Evolutionary conservation across 2,329 filamentous ascomycete species (phyloP).

Genomic region (Chrysosporium keratinophilum): DNA sequence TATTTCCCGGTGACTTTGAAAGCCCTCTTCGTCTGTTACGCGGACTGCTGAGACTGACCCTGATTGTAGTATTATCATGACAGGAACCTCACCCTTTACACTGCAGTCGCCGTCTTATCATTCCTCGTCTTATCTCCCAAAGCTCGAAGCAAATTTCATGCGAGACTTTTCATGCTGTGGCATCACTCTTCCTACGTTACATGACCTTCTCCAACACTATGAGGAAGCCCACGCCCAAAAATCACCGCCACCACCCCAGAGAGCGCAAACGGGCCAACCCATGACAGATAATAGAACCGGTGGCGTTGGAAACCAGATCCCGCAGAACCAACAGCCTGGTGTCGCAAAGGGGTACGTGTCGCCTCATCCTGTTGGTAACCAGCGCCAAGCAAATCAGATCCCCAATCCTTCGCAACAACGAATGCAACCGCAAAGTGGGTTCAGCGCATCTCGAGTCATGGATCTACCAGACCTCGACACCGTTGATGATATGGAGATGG

Average conservation of each 20-base stretch:
- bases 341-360: slow-evolving; percentile 1
- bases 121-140: slow-evolving; percentile 90
- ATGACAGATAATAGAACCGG: slow-evolving; percentile 9
- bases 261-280: slow-evolving; percentile 40
- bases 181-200: slow-evolving; percentile 75
- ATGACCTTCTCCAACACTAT: slow-evolving; percentile 92
- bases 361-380: slow-evolving; percentile 14
- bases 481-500: slow-evolving; percentile 79
- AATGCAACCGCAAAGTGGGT: slow-evolving; percentile 17
- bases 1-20: background rate
- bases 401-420: slow-evolving; percentile 15
- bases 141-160: slow-evolving; percentile 96
- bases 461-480: slow-evolving; percentile 31
- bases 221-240: slow-evolving; percentile 84
- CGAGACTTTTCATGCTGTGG: slow-evolving; percentile 94
- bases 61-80: slow-evolving; percentile 70
- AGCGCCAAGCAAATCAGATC: slow-evolving; percentile 16
- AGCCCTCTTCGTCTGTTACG: background rate
- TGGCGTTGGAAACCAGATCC: slow-evolving; percentile 16
- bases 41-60: slow-evolving; percentile 17
- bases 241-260: slow-evolving; percentile 40
- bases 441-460: slow-evolving; percentile 19
- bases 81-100: slow-evolving; percentile 85
- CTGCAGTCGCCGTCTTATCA: slow-evolving; percentile 91
- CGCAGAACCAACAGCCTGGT: slow-evolving; percentile 17